Base-by-base conservation (phyloP, 208 protist species). In the Crithidia acanthocephali region DNA sequence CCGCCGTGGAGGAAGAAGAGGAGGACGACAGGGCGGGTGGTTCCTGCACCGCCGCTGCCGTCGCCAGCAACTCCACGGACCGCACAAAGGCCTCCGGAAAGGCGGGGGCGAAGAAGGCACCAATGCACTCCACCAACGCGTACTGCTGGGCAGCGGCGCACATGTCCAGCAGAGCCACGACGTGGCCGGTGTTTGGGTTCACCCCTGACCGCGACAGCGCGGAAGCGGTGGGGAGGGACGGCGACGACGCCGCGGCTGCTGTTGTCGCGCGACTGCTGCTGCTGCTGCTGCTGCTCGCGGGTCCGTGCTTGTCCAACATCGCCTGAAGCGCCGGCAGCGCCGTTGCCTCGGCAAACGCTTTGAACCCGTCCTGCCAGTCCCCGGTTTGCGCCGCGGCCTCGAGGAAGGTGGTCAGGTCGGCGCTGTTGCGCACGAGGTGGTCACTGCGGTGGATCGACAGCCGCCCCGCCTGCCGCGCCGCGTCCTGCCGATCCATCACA, bases 291-390 rank as follows among this genome's bases (percentile, higher is more conserved):
- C 8, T 40, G 35, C 8, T 5, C 42, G 16, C 11, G 11, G 40
- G 22, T n/a, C 13, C 22, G 40, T 50, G 3, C 4, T 50, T 32
- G n/a, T 72, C 51, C 28, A 69, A 32, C 28, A 63, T 55, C 33
- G 32, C 15, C 47, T 7, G 32, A 28, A 68, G 33, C 18, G 40
- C 42, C 22, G 58, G 61, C 48, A 83, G 27, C 18, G 68, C 74
- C 7, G 73, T 93, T 3, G 76, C 67, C 28, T 79, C 60, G 20
- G 70, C 52, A 74, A 96, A 96, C 22, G 70, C 79, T 20, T 25
- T 40, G 42, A 94, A 61, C n/a, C 80, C 88, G 27, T 91, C 89
- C 64, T 93, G 81, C 89, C 88, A 96, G 25, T 79, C 80, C 16
- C 74, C 72, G 65, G 90, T 92, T 8, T 78, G 79, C 58, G 69